Evolutionary conservation across 2,329 filamentous ascomycete genomes (phyloP).

Genomic region (Nothophoma quercina): DNA sequence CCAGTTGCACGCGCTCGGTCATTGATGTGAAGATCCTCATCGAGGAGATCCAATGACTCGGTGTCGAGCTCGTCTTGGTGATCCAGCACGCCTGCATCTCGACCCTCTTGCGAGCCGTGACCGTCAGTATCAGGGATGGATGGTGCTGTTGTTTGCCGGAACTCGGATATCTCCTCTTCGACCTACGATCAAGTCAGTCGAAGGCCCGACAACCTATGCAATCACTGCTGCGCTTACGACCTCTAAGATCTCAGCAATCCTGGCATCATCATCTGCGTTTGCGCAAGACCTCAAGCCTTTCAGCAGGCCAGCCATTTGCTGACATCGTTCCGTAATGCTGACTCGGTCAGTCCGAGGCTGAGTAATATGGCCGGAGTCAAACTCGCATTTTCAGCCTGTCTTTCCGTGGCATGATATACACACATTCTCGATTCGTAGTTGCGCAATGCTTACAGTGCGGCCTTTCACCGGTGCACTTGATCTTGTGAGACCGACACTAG

Average conservation of each 20-base stretch:
- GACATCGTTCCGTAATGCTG: slow-evolving; percentile 41
- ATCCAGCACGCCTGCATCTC: slow-evolving; percentile 14
- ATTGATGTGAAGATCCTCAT: slow-evolving; percentile 39
- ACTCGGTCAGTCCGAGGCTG: slow-evolving; percentile 18
- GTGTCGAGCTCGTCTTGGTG: slow-evolving; percentile 25
- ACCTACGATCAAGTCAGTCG: slow-evolving; percentile 28
- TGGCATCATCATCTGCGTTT: slow-evolving; percentile 29
- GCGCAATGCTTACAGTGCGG: slow-evolving; percentile 50
- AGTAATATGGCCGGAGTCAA: too few species aligned
- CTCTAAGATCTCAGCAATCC: slow-evolving; percentile 35
- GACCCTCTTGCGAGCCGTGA: slow-evolving; percentile 21
- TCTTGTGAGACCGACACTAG: slow-evolving; percentile 51
- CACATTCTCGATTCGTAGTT: slow-evolving; percentile 42
- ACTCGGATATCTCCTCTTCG: slow-evolving; percentile 37
- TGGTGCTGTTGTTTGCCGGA: slow-evolving; percentile 18
- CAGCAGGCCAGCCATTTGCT: slow-evolving; percentile 37
- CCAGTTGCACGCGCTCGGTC: slow-evolving; percentile 40
- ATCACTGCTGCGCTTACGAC: slow-evolving; percentile 19
- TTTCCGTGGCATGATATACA: slow-evolving; percentile 50
- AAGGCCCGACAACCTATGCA: background rate
- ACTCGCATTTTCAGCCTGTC: slow-evolving; percentile 49
- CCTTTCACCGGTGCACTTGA: slow-evolving; percentile 50
- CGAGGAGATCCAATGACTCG: slow-evolving; percentile 33
- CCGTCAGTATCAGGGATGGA: slow-evolving; percentile 30
- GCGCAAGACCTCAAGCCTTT: slow-evolving; percentile 24